These are phyloP conservation scores for Kuraishia piskuri DNA, from an alignment of 805 yeast species.

Conservation along the genomic window DNA sequence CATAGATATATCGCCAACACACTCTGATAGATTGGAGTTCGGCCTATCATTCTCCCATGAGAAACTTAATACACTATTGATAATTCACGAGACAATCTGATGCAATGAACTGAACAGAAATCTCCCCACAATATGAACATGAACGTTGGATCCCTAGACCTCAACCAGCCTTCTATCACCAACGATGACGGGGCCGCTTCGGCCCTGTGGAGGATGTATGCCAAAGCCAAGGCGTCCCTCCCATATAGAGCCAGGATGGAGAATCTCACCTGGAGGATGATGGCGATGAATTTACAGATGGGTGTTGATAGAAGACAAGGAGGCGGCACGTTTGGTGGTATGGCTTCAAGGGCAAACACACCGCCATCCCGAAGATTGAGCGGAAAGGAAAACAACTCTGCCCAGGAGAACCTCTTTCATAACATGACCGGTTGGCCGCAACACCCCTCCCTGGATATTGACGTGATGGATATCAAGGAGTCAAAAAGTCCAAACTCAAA, in stretches of 20 bases:
- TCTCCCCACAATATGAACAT: not conserved
- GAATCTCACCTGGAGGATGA: slow-evolving; percentile 82
- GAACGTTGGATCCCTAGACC: not conserved
- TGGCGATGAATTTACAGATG: slow-evolving; percentile 39
- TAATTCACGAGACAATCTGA: no score
- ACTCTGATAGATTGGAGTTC: no score
- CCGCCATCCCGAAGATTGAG: not conserved
- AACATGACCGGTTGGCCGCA: slow-evolving; percentile 24
- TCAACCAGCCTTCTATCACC: not conserved
- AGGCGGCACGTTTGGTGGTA: not conserved
- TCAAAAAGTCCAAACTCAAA: slow-evolving; percentile 1
- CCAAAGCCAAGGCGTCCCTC: slow-evolving; percentile 62
- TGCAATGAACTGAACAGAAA: not conserved
- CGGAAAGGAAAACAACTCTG: not conserved
- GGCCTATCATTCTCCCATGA: not conserved
- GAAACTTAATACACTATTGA: no score
- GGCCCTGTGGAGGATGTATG: slow-evolving; percentile 75
- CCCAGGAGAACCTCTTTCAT: slow-evolving; percentile 3
- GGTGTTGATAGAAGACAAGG: not conserved
- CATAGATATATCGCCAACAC: no score
- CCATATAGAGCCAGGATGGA: slow-evolving; percentile 76
- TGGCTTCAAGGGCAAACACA: not conserved
- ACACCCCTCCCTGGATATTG: slow-evolving; percentile 21
- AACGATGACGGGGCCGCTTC: slow-evolving; percentile 33
- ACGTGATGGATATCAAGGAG: slow-evolving; percentile 1